Evolutionary conservation across 495 filamentous ascomycete species (phyloP).

Genomic region (Penicillium longicatenatum): DNA sequence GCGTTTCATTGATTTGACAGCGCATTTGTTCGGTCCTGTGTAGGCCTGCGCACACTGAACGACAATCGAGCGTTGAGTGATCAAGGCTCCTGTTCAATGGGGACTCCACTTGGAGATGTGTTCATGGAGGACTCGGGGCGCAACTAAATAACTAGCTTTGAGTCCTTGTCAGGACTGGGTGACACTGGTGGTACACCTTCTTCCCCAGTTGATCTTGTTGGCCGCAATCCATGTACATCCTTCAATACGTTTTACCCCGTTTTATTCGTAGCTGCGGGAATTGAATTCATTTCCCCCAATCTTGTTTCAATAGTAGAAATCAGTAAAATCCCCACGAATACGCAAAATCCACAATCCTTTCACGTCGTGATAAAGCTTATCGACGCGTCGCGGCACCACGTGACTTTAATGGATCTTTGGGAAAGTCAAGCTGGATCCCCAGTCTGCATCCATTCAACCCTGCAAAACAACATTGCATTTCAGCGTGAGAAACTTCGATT

Average conservation of each 20-base stretch:
- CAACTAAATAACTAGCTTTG: no score
- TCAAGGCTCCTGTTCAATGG: no score
- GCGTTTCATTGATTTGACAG: background rate
- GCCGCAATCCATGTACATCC: slow-evolving; percentile 1
- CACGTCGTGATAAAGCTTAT: background rate
- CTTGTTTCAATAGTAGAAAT: no score
- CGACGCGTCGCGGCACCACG: slow-evolving; percentile 20
- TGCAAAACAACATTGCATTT: background rate
- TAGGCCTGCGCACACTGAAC: no score
- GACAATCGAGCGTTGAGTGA: no score
- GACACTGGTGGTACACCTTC: no score
- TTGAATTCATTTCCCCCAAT: slow-evolving; percentile 9
- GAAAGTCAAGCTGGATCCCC: slow-evolving; percentile 4
- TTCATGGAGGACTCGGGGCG: no score
- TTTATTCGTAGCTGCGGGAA: slow-evolving; percentile 22
- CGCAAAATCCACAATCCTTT: background rate
- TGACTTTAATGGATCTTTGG: slow-evolving; percentile 9
- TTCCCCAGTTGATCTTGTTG: no score
- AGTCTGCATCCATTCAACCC: slow-evolving; percentile 2
- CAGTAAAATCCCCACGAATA: background rate
- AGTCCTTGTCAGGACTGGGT: no score
- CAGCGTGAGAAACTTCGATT: background rate
- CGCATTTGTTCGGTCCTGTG: no score
- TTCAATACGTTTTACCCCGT: slow-evolving; percentile 13
- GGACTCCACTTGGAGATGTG: no score